These are phyloP conservation scores for Rasamsonia emersonii DNA, from an alignment of 2,329 filamentous ascomycete species.

Conservation along the genomic window DNA sequence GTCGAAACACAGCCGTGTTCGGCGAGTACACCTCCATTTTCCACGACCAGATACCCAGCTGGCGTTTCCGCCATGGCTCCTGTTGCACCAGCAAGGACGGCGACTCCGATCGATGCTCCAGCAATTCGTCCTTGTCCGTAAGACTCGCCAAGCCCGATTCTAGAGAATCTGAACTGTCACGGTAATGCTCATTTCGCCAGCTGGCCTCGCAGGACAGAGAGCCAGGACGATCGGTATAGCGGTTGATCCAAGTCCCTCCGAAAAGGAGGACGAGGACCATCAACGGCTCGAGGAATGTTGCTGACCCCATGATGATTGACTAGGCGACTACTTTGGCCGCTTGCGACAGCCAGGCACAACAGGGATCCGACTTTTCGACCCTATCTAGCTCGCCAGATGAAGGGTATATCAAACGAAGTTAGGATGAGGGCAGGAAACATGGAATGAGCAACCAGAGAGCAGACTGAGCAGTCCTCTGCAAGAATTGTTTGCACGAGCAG, in stretches of 20 bases:
- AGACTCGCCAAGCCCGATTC: constrained; percentile 35
- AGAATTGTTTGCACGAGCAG: no score
- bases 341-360: no score
- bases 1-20: constrained; percentile 53
- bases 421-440: no score
- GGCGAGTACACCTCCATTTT: constrained; percentile 47
- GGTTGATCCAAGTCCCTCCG: constrained; percentile 55
- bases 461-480: no score
- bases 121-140: constrained; percentile 25
- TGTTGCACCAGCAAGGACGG: constrained; percentile 35
- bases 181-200: constrained; percentile 14
- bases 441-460: no score
- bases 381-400: no score
- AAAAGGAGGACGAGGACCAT: constrained; percentile 52
- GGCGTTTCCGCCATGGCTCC: constrained; percentile 43
- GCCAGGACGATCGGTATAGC: constrained; percentile 32
- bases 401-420: no score
- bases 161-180: constrained; percentile 15
- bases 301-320: constrained; percentile 42
- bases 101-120: constrained; percentile 25
- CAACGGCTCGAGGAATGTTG: constrained; percentile 53
- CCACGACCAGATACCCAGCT: constrained; percentile 39
- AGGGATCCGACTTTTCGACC: no score
- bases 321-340: no score
- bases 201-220: constrained; percentile 9